Evolutionary conservation across 768 basidiomycete species (phyloP), one percentile per base, ranked within the genome.

Genomic region (Cantharellus cinnabarinus): DNA sequence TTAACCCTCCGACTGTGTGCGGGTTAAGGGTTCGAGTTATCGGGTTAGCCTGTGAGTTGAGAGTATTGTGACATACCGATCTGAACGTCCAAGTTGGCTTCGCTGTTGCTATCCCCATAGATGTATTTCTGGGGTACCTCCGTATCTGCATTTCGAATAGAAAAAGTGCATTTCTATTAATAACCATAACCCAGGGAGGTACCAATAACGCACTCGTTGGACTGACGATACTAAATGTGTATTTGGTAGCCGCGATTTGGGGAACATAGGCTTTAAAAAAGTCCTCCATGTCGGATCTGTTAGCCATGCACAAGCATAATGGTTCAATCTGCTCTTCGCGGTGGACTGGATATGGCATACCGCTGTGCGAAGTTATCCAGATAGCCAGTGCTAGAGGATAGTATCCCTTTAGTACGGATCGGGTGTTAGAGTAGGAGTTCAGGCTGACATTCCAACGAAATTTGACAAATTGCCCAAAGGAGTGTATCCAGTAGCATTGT

Each of bases 61-160:
- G 10, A 38, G 7, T 37, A 35, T 38, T 10, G 34, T 54, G 52
- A 54, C 52, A 35, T 35, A 54, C 52, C 2, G 83, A 83, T 66
- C 87, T 85, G 3, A 48, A 48, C 60, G 64, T 1, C 83, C 82
- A 14, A 83, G 77, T 14, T 71, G 68, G 0, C 68, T 65, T 87
- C 82, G 60, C 75, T 73, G 64, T 86, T 83, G 60, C 70, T 42
- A 2, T 82, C 83, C 54, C 77, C 84, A 82, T 54, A 38, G 14
- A 35, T 10, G 14, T 10, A 10, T 10, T 14, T 37, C 35, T 54
- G 52, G 10, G 14, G 34, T 10, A 54, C 34, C 52, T 10, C 10
- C 10, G 52, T 54, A 35, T 48, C 44, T 48, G 44, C 44, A 54
- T 54, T 14, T 14, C 52, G 52, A 54, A 10, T 14, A 14, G 10